These are phyloP conservation scores for Waitea zeae DNA, from an alignment of 1,284 basidiomycete genomes.

Conservation along the genomic window DNA sequence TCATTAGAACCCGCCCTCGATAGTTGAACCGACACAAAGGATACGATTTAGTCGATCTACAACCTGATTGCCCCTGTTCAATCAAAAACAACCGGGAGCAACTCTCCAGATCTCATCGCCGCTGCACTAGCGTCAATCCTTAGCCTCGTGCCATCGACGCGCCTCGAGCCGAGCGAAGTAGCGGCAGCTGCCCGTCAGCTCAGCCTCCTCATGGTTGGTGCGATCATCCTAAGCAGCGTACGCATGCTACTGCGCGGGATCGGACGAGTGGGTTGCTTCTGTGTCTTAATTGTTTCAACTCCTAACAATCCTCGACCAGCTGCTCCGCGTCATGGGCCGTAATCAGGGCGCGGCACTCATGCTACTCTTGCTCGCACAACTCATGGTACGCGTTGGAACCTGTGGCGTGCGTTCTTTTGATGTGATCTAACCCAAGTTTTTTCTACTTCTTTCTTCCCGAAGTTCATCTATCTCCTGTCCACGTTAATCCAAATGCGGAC, in stretches of 20 bases:
- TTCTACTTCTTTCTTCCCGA: not conserved
- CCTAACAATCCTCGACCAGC: constrained; percentile 24
- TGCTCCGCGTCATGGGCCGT: too few relatives aligned
- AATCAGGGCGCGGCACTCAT: constrained; percentile 54
- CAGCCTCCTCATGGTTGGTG: constrained; percentile 50
- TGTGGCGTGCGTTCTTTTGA: not conserved
- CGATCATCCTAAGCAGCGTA: constrained; percentile 55
- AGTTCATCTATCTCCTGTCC: constrained; percentile 66
- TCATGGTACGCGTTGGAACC: constrained; percentile 37
- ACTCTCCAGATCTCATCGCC: constrained; percentile 46
- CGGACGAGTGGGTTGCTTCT: constrained; percentile 31
- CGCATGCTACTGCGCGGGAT: constrained; percentile 48
- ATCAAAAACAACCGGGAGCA: constrained; percentile 16
- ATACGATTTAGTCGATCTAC: constrained; percentile 26
- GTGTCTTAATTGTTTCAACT: constrained; percentile 17
- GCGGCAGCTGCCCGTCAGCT: constrained; percentile 42
- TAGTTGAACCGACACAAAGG: constrained; percentile 3
- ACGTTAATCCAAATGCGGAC: constrained; percentile 63
- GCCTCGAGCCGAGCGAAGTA: constrained; percentile 20
- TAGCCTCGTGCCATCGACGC: constrained; percentile 23
- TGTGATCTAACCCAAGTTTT: too few relatives aligned
- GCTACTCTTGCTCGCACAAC: constrained; percentile 54
- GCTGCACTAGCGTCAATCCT: constrained; percentile 33
- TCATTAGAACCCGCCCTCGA: too few relatives aligned
- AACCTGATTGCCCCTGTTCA: constrained; percentile 33